Conservation (phyloP, 306 rosid species). For the Cyclanthera cordifolia region DNA sequence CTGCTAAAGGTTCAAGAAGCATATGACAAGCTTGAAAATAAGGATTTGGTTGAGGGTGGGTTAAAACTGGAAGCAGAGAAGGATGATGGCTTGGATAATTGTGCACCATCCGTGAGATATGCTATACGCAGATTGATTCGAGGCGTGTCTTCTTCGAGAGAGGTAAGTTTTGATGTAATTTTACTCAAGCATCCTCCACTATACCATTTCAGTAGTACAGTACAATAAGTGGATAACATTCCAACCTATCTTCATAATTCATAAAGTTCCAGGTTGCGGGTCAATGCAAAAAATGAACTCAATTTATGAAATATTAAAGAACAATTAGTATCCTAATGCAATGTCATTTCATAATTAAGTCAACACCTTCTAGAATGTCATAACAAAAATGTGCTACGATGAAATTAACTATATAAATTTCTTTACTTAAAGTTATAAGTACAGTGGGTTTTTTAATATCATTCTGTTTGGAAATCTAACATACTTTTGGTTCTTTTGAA, state of each 20-base stretch:
- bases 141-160: conserved; percentile 90
- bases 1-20: conserved; percentile 63
- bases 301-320: background rate
- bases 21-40: conserved; percentile 44
- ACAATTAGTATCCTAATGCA: background rate
- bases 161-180: conserved; percentile 29
- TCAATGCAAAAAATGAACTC: background rate
- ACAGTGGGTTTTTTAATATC: background rate
- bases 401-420: background rate
- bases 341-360: background rate
- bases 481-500: background rate
- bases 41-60: conserved; percentile 44
- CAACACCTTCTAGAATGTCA: background rate
- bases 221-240: background rate
- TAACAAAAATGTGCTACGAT: background rate
- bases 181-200: background rate
- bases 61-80: conserved; percentile 82
- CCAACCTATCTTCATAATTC: background rate
- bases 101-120: conserved; percentile 92
- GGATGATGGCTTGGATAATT: conserved; percentile 76
- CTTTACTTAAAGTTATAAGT: background rate
- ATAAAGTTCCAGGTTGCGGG: background rate
- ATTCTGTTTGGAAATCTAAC: background rate
- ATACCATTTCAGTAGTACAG: background rate
- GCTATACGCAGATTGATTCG: conserved; percentile 84